Percentiles rank a stretch among this genome's conserved stretches.
Evolutionary conservation across 495 filamentous ascomycete genomes (phyloP).

Genomic region (Friedmanniomyces simplex): DNA sequence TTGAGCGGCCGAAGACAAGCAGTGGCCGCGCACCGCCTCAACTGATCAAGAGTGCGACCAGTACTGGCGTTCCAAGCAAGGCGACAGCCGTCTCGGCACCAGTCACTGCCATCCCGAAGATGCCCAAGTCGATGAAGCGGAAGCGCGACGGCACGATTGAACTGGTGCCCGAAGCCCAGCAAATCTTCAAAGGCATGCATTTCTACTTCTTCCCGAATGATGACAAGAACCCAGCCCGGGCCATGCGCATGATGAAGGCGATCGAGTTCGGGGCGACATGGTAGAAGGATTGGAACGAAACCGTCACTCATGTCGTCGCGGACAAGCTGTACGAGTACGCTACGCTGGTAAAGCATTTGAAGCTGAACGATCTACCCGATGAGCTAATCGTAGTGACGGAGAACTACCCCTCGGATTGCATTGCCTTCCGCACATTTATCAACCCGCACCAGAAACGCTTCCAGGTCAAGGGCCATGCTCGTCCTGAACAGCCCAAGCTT

Average conservation of each 20-base stretch:
- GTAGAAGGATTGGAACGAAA: slow-evolving; percentile 41
- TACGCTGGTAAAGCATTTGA: slow-evolving; percentile 54
- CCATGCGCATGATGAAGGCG: slow-evolving; percentile 60
- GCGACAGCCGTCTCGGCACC: neutral
- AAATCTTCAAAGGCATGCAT: slow-evolving; percentile 52
- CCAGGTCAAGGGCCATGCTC: slow-evolving; percentile 14
- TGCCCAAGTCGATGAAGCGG: slow-evolving; percentile 32
- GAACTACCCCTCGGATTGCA: slow-evolving; percentile 68
- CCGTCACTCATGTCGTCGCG: slow-evolving; percentile 62
- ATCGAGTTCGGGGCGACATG: slow-evolving; percentile 66
- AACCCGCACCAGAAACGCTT: slow-evolving; percentile 51
- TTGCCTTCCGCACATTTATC: slow-evolving; percentile 48
- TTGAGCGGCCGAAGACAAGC: neutral
- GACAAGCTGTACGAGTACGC: slow-evolving; percentile 57
- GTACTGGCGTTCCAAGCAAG: neutral
- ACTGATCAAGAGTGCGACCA: slow-evolving; percentile 4
- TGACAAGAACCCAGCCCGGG: slow-evolving; percentile 54
- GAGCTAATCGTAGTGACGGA: slow-evolving; percentile 60
- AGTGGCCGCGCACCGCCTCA: neutral
- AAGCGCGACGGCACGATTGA: slow-evolving; percentile 36
- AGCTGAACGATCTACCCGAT: slow-evolving; percentile 40
- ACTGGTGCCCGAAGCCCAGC: slow-evolving; percentile 45
- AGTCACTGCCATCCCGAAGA: neutral
- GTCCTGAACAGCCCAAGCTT: neutral
- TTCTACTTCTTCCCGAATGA: slow-evolving; percentile 68